Conservation (phyloP, 495 filamentous ascomycete genomes). For the Immersiella caudata region DNA sequence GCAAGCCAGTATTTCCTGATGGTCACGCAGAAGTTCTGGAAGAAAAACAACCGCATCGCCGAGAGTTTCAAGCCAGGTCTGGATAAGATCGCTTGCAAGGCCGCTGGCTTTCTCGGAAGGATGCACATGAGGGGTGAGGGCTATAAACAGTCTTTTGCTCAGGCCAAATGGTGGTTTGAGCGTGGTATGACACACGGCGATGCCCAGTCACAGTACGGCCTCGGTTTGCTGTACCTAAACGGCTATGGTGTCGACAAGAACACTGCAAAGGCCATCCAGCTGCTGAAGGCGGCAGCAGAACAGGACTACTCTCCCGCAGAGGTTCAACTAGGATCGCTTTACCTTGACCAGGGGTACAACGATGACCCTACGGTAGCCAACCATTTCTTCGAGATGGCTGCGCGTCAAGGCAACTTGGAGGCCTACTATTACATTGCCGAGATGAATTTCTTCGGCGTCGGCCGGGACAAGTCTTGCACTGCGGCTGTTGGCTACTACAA, state of each 20-base stretch:
- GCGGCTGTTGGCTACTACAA: slow-evolving; percentile 91
- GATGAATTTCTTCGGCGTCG: slow-evolving; percentile 78
- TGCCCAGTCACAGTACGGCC: slow-evolving; percentile 78
- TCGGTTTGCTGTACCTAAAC: slow-evolving; percentile 85
- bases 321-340: slow-evolving; percentile 80
- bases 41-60: slow-evolving; percentile 60
- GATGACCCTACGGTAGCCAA: slow-evolving; percentile 65
- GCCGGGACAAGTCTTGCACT: slow-evolving; percentile 76
- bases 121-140: slow-evolving; percentile 96
- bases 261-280: slow-evolving; percentile 70
- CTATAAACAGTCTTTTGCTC: slow-evolving; percentile 73
- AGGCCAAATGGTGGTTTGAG: slow-evolving; percentile 83
- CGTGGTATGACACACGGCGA: slow-evolving; percentile 80
- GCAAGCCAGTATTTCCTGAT: slow-evolving; percentile 83
- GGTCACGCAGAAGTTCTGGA: slow-evolving; percentile 87
- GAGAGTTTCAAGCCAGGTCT: slow-evolving; percentile 56
- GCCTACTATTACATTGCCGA: slow-evolving; percentile 95
- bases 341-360: slow-evolving; percentile 86
- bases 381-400: slow-evolving; percentile 90
- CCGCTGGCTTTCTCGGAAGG: slow-evolving; percentile 85
- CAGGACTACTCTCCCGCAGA: slow-evolving; percentile 83
- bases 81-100: slow-evolving; percentile 84
- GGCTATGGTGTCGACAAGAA: slow-evolving; percentile 81
- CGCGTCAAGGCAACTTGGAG: slow-evolving; percentile 85
- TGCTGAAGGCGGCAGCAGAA: slow-evolving; percentile 79